Percentiles rank a stretch among this genome's conserved stretches.
Conservation (phyloP, 75 land plant genomes). For the Picea glauca region DNA sequence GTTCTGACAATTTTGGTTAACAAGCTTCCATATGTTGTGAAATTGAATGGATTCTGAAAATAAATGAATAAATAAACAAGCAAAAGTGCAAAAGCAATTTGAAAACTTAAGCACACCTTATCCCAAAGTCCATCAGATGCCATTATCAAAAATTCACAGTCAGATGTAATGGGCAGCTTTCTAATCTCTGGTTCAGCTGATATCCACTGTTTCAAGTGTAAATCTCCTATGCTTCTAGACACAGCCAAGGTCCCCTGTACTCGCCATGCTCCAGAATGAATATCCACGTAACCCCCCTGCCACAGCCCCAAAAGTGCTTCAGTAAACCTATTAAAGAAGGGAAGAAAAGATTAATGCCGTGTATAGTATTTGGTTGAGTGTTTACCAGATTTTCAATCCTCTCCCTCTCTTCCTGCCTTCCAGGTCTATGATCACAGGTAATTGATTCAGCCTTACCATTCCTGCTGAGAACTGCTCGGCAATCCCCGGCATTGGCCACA, state of each 20-base stretch:
- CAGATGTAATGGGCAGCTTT: constrained; percentile 31
- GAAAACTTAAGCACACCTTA: constrained; percentile 20
- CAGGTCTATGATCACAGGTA: constrained; percentile 49
- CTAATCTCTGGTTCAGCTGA: constrained; percentile 54
- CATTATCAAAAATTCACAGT: constrained; percentile 58
- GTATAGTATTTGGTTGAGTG: not conserved
- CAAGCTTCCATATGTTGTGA: too few relatives aligned
- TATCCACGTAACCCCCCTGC: constrained; percentile 70
- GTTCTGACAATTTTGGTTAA: too few relatives aligned
- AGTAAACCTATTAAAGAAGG: not conserved
- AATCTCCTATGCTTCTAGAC: constrained; percentile 69
- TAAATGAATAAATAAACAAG: too few relatives aligned
- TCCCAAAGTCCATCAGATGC: constrained; percentile 91
- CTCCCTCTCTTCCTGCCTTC: constrained; percentile 47
- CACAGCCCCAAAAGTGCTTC: not conserved
- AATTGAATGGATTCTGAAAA: too few relatives aligned
- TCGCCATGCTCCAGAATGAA: constrained; percentile 56
- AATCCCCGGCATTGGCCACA: constrained; percentile 72
- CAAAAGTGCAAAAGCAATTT: too few relatives aligned
- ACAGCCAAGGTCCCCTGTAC: constrained; percentile 71
- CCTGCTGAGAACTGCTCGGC: constrained; percentile 62
- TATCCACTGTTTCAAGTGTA: constrained; percentile 57
- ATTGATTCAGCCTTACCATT: constrained; percentile 50
- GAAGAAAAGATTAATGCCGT: not conserved
- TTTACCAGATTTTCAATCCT: constrained; percentile 58